These are phyloP conservation scores for Petrea volubilis DNA, from an alignment of 257 asterid genomes.

Conservation along the genomic window DNA sequence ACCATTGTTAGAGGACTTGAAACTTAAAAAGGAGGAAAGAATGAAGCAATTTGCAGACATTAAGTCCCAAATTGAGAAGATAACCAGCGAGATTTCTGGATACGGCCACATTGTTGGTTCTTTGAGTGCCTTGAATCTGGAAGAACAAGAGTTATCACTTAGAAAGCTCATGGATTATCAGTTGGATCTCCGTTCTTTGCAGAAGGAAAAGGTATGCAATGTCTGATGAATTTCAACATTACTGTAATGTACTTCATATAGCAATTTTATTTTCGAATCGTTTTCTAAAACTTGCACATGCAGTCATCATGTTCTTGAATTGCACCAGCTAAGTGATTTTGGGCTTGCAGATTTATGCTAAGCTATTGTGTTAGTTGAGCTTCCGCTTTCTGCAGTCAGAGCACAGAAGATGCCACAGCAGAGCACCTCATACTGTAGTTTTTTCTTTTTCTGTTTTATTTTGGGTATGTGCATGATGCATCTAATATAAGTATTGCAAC, in stretches of 20 bases:
- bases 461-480: background rate
- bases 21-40: slow-evolving; percentile 70
- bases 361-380: background rate
- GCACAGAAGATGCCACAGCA: background rate
- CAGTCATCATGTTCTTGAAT: background rate
- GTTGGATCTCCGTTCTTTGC: slow-evolving; percentile 67
- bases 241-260: background rate
- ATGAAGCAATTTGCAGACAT: slow-evolving; percentile 75
- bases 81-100: slow-evolving; percentile 73
- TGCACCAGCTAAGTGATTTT: background rate
- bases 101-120: slow-evolving; percentile 45
- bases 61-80: slow-evolving; percentile 83
- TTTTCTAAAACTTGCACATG: background rate
- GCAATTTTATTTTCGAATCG: background rate
- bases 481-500: background rate
- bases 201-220: slow-evolving; percentile 82
- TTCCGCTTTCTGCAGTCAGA: background rate
- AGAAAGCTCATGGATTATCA: slow-evolving; percentile 85
- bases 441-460: slow-evolving; percentile 1
- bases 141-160: slow-evolving; percentile 75
- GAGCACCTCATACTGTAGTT: background rate
- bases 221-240: background rate
- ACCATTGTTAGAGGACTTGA: slow-evolving; percentile 77
- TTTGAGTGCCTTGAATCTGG: slow-evolving; percentile 44
- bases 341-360: background rate